A percentile compares a stretch with the other conserved stretches of the same genome.
Evolutionary conservation across 2,329 filamentous ascomycete genomes (phyloP).

Genomic region (Pestalotiopsis sp.): DNA sequence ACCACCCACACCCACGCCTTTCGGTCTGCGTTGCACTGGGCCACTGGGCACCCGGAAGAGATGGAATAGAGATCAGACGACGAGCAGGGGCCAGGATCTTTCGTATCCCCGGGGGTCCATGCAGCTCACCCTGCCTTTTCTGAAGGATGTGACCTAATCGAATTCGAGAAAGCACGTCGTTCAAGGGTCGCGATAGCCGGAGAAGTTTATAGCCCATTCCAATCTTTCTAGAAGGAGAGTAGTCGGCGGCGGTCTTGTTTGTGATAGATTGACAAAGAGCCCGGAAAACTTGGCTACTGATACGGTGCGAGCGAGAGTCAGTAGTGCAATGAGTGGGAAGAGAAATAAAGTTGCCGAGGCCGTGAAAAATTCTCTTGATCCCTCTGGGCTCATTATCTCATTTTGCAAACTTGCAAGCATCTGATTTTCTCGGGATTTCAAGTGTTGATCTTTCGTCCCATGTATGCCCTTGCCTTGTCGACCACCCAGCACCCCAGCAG

Average conservation of each 20-base stretch:
- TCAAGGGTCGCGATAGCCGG: slow-evolving; percentile 9
- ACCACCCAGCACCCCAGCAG: neutral
- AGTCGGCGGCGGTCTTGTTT: neutral
- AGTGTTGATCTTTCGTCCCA: slow-evolving; percentile 5
- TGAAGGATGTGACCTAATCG: slow-evolving; percentile 13
- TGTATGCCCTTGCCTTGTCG: slow-evolving; percentile 1
- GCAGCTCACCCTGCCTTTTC: slow-evolving; percentile 17
- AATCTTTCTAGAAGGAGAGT: neutral
- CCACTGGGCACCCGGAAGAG: neutral
- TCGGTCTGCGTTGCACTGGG: too few relatives aligned
- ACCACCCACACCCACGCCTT: too few relatives aligned
- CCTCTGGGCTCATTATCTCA: neutral
- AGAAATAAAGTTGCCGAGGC: neutral
- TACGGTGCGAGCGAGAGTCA: too few relatives aligned
- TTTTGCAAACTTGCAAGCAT: neutral
- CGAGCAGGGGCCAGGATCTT: slow-evolving; percentile 14
- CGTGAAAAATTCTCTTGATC: neutral
- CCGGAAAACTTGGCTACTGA: neutral
- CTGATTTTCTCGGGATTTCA: neutral
- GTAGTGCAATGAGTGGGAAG: too few relatives aligned
- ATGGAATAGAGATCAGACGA: slow-evolving; percentile 20
- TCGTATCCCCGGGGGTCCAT: slow-evolving; percentile 7
- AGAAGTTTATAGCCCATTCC: neutral
- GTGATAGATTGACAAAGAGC: neutral
- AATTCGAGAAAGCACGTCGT: slow-evolving; percentile 8